Base-by-base conservation (phyloP, 768 basidiomycete genomes). In the Naganishia randhawae region DNA sequence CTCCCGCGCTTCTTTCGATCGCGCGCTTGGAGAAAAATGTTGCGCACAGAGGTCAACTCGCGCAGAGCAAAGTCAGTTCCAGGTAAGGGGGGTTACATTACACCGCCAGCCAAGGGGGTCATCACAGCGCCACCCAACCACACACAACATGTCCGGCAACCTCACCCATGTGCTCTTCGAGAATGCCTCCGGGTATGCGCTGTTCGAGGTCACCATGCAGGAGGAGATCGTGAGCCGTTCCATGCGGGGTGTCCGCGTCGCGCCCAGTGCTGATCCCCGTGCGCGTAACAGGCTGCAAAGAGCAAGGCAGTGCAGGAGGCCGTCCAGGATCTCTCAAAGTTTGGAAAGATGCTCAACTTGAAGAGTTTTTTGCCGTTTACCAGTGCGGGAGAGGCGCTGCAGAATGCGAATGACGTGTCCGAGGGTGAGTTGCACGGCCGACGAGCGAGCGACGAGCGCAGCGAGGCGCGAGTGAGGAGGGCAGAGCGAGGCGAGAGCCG, bases 371-470 rank as follows among this genome's bases (percentile, higher is more conserved):
- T 88, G 65, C 94, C 95, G 0, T 98, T 95, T 84, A 91, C 91
- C 80, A 92, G 84, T 69, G 92, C 93, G 27, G 92, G 91, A 0
- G 88, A 94, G 77, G 93, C 93, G 37, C 83, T 98, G 73, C 92
- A 97, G 82, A 97, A 96, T 73, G 88, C 89, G 62, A 97, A 97
- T 77, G 95, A 97, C 81, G 81, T 98, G 17, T 96, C 94, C 11
- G 94, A 97, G 84, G 92, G 95, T 92, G 69, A 33, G 86, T 76
- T 22, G 5, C 16, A n/a, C 31, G 82, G 31, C 2, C 74, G 69
- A 5, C 63, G 57, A n/a, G 50, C 57, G 39, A 69, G 71, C 13
- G 76, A 73, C 0, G 75, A 76, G 69, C 67, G 66, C 29, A 75
- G 73, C 70, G 73, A 74, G 67, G 71, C 72, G 50, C 8, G 9